These are phyloP conservation scores for Dalbergia oliveri DNA, from an alignment of 306 rosid species.

Conservation along the genomic window DNA sequence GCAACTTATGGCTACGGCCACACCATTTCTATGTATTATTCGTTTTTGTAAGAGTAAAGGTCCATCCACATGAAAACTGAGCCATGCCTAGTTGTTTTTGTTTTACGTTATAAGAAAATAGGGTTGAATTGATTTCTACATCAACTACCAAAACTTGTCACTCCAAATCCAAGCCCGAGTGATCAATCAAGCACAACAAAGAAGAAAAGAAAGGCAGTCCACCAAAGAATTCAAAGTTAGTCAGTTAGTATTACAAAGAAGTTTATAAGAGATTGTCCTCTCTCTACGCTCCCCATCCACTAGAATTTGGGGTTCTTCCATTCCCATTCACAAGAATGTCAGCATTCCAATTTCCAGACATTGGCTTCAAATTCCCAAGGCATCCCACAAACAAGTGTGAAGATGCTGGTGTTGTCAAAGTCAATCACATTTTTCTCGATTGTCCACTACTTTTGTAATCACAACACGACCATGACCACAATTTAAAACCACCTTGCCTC, in stretches of 20 bases:
- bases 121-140: no score
- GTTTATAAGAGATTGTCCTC: neutral
- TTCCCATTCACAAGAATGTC: slow-evolving; percentile 5
- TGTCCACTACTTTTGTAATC: neutral
- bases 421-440: neutral
- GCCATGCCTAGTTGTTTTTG: neutral
- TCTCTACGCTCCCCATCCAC: neutral
- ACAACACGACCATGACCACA: neutral
- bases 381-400: neutral
- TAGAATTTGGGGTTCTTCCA: neutral
- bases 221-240: slow-evolving; percentile 21
- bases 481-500: no score
- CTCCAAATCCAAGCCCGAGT: no score
- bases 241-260: neutral
- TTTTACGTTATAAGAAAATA: no score
- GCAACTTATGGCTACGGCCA: neutral
- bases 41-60: neutral
- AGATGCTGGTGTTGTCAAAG: neutral
- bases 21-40: neutral
- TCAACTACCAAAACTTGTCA: neutral
- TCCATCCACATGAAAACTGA: neutral
- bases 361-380: slow-evolving; percentile 30
- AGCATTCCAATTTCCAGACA: slow-evolving; percentile 30
- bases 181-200: neutral
- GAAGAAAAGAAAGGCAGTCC: neutral